Evolutionary conservation across 2,329 filamentous ascomycete species (phyloP), one percentile per base, ranked within the genome.

Genomic region (Alternaria solani): DNA sequence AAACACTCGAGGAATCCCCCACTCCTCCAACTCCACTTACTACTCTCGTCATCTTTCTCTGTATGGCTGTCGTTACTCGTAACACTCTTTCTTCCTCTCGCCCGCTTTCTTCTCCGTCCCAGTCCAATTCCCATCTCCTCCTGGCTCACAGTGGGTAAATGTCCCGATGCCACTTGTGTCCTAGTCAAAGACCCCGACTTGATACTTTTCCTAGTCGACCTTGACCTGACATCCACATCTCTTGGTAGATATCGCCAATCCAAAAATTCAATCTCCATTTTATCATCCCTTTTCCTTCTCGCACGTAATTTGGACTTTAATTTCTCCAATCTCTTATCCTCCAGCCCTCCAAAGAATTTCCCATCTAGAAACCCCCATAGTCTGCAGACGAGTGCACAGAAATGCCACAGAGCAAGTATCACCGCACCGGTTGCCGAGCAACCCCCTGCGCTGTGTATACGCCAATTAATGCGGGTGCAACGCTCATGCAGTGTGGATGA

Each of bases 381-480:
- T 14, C 46, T 49, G 23, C 30, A 7, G 4, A 38, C 5, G 5
- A 49, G 32, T 5, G 30, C 48, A 3, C 20, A 34, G 1, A 47
- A n/a, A 51, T 63, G 57, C 28, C 57, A 34, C 11, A 43, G 4
- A 4, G 49, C 57, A 2, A 61, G 20, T 8, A 56, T 11, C 18
- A 36, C 26, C 1, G 61, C 61, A 9, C 52, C 44, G 7, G 48
- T 55, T 20, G 49, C 44, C 8, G 48, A 52, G 28, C 54, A 57
- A 1, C 48, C 57, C 20, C 61, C 54, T 0, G 57, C 61, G 4
- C 42, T 41, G 16, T 30, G 30, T 23, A 63, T 54, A 30, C 12
- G 47, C 48, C 53, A 55, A 25, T 48, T 53, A 4, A 55, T 49
- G 18, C 59, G 53, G 25, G 42, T 7, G 32, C 58, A 61, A 25